Conservation (phyloP, 2,329 filamentous ascomycete genomes). For the Cadophora gregata region DNA sequence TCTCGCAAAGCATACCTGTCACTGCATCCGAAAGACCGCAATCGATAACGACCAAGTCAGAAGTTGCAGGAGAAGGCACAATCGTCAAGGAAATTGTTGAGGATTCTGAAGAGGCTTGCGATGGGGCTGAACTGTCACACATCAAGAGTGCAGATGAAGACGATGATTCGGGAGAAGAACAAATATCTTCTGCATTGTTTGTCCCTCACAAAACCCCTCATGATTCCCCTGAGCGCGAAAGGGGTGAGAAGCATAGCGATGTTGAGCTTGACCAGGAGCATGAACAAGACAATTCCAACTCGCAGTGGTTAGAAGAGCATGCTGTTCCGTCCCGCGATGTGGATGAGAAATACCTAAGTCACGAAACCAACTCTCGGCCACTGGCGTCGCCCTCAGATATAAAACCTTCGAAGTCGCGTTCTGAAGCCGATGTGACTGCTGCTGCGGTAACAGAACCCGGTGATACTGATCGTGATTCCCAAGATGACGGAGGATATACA, state of each 20-base stretch:
- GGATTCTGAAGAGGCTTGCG: conserved; percentile 32
- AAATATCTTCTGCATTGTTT: conserved; percentile 86
- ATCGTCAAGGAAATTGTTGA: neutral
- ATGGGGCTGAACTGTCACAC: conserved; percentile 45
- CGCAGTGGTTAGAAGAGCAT: conserved; percentile 45
- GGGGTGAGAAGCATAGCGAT: conserved; percentile 24
- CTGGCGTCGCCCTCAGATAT: conserved; percentile 24
- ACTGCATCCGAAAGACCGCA: conserved; percentile 39
- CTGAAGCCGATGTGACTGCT: conserved; percentile 23
- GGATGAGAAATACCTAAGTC: conserved; percentile 31
- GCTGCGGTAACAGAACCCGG: conserved; percentile 8
- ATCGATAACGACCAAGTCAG: conserved; percentile 20
- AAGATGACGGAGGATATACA: conserved; percentile 37
- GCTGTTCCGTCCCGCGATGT: conserved; percentile 46
- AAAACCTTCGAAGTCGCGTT: conserved; percentile 41
- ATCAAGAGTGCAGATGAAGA: conserved; percentile 49
- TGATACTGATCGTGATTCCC: conserved; percentile 30
- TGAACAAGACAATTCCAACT: conserved; percentile 29
- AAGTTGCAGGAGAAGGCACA: conserved; percentile 14
- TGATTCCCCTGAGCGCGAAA: conserved; percentile 48
- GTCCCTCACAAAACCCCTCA: conserved; percentile 71
- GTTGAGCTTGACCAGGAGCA: conserved; percentile 24
- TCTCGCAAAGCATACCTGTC: conserved; percentile 43
- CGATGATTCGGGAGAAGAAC: conserved; percentile 75
- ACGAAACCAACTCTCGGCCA: conserved; percentile 29